Percentiles rank a stretch among this genome's conserved stretches.
phyloP scores from a whole-genome alignment of 495 filamentous ascomycete species.

The Friedmanniomyces endolithicus region DNA sequence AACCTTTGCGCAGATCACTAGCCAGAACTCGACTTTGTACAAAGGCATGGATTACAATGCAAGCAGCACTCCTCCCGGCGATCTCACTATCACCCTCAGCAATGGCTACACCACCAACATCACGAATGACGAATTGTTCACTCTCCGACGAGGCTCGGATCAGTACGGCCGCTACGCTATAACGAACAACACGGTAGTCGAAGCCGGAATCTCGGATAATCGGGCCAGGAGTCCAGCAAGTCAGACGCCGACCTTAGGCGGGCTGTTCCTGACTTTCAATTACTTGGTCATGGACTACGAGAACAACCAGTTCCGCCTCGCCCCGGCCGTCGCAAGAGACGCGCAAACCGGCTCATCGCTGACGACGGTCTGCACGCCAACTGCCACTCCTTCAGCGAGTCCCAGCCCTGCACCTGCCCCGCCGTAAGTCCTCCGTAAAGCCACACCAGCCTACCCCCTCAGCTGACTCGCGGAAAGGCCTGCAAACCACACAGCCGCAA shows the following conservation, averaged over 20 bases:
- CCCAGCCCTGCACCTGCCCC: too few species aligned
- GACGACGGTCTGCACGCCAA: not conserved
- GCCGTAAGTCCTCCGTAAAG: too few species aligned
- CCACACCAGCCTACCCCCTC: too few species aligned
- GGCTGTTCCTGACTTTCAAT: not conserved
- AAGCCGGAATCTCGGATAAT: not conserved
- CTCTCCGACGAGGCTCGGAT: not conserved
- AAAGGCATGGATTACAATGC: not conserved
- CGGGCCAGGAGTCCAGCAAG: not conserved
- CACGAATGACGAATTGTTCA: not conserved
- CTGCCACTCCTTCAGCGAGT: not conserved
- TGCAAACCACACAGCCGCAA: not conserved
- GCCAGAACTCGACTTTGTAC: not conserved
- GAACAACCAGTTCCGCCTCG: not conserved
- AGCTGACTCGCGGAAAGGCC: not conserved
- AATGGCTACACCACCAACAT: not conserved
- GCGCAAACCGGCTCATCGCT: not conserved
- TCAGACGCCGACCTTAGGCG: not conserved
- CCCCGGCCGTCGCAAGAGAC: not conserved
- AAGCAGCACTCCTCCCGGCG: not conserved
- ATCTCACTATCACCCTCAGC: not conserved
- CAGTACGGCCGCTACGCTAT: not conserved
- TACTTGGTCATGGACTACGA: not conserved
- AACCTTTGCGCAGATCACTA: not conserved
- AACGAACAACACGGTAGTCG: not conserved